These are phyloP conservation scores for Thermomucor indicae-seudaticae DNA, from an alignment of 371 early-diverging fungal species.

Conservation along the genomic window DNA sequence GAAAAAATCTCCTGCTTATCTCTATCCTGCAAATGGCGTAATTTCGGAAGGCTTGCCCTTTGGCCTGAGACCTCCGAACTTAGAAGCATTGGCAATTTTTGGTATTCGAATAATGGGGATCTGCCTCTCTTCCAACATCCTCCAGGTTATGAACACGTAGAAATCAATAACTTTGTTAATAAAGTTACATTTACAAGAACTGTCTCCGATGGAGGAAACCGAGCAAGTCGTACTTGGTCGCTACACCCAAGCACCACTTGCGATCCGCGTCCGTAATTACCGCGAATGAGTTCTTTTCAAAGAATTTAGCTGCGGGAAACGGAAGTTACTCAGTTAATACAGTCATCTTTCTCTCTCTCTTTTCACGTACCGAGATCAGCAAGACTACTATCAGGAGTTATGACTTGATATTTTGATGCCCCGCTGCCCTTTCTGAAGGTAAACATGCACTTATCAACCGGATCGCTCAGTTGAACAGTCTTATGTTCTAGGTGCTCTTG, in stretches of 20 bases:
- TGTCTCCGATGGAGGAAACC: conserved; percentile 58
- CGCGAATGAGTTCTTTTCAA: conserved; percentile 76
- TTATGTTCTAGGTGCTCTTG: conserved; percentile 59
- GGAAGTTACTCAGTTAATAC: conserved; percentile 23
- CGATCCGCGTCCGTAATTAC: conserved; percentile 80
- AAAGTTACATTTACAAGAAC: conserved; percentile 23
- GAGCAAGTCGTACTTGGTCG: conserved; percentile 78
- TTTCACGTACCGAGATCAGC: conserved; percentile 69
- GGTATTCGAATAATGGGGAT: background rate
- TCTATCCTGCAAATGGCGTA: too few relatives aligned
- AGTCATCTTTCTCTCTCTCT: too few relatives aligned
- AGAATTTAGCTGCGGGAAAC: conserved; percentile 50
- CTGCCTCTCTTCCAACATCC: conserved; percentile 1
- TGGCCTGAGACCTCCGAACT: too few relatives aligned
- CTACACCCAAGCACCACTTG: conserved; percentile 80
- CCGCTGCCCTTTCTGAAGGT: conserved; percentile 40
- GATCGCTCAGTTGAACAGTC: conserved; percentile 34
- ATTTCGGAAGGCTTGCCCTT: too few relatives aligned
- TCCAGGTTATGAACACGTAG: background rate
- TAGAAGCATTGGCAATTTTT: background rate
- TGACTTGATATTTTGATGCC: conserved; percentile 54
- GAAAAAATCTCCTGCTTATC: too few relatives aligned
- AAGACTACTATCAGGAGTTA: conserved; percentile 79
- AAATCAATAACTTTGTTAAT: background rate
- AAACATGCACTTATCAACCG: conserved; percentile 64